These are phyloP conservation scores for Botrytis pseudocinerea DNA, from an alignment of 2,329 filamentous ascomycete species.

Conservation along the genomic window DNA sequence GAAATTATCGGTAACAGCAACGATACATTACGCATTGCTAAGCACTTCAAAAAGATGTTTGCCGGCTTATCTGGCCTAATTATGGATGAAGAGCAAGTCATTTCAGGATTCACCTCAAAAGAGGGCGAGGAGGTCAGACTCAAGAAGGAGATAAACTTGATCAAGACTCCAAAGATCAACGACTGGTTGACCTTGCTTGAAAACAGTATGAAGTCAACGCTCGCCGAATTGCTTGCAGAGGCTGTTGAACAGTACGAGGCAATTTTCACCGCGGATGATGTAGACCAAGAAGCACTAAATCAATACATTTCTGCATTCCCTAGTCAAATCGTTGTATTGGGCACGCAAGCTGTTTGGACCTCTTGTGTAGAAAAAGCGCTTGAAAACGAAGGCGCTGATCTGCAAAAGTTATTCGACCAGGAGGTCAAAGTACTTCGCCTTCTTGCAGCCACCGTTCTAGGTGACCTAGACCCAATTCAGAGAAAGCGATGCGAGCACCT, in stretches of 20 bases:
- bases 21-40: conserved; percentile 91
- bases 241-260: conserved; percentile 80
- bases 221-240: conserved; percentile 87
- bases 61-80: conserved; percentile 87
- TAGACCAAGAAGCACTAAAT: conserved; percentile 70
- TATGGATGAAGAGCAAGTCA: conserved; percentile 87
- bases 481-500: conserved; percentile 98
- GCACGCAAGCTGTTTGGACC: conserved; percentile 92
- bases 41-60: conserved; percentile 99
- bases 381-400: conserved; percentile 65
- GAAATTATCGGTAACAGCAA: conserved; percentile 99
- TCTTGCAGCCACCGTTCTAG: conserved; percentile 84
- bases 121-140: conserved; percentile 87
- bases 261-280: conserved; percentile 69
- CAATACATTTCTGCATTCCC: conserved; percentile 84
- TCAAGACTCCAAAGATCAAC: conserved; percentile 95
- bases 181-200: conserved; percentile 97
- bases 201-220: conserved; percentile 87
- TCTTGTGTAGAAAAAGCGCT: conserved; percentile 79
- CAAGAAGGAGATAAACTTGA: conserved; percentile 86
- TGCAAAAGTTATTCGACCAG: conserved; percentile 73
- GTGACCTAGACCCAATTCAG: conserved; percentile 81
- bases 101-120: conserved; percentile 91
- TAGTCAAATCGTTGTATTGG: conserved; percentile 92
- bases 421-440: conserved; percentile 83